Percentiles rank a stretch among this genome's conserved stretches.
phyloP scores from a whole-genome alignment of 192 early-diverging fungal species.

The Endogone sp. region DNA sequence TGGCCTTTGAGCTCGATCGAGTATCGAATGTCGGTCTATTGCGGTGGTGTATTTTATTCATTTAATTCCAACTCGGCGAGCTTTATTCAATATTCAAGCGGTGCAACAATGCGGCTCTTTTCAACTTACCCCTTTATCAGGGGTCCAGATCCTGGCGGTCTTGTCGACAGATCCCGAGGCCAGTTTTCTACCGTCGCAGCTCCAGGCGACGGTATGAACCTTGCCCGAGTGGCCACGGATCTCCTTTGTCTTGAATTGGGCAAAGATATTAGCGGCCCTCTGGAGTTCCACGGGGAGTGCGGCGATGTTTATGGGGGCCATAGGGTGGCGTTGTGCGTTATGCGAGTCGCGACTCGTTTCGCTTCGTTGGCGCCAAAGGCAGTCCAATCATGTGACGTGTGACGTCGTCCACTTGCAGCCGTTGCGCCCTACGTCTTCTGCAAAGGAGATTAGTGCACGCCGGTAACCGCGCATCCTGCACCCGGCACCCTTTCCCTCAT shows the following conservation, averaged over 20 bases:
- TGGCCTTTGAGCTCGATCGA: slow-evolving; percentile 70
- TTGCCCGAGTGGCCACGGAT: slow-evolving; percentile 50
- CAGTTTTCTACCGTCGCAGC: slow-evolving; percentile 57
- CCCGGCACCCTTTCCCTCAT: too few relatives aligned
- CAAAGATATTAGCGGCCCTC: slow-evolving; percentile 18
- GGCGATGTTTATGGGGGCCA: background rate
- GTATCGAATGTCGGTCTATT: slow-evolving; percentile 49
- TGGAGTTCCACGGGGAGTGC: background rate
- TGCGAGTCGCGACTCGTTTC: too few relatives aligned
- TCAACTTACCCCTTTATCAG: slow-evolving; percentile 54
- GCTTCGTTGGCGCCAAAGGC: too few relatives aligned
- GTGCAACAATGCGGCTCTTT: too few relatives aligned
- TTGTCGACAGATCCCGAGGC: slow-evolving; percentile 76
- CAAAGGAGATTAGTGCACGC: too few relatives aligned
- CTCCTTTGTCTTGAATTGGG: slow-evolving; percentile 38
- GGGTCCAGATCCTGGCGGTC: slow-evolving; percentile 66
- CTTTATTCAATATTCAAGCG: background rate
- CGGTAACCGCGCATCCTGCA: too few relatives aligned
- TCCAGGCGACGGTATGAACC: slow-evolving; percentile 76
- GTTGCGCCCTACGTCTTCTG: too few relatives aligned
- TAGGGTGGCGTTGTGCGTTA: too few relatives aligned
- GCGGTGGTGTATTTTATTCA: background rate
- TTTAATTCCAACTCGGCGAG: background rate
- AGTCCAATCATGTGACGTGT: too few relatives aligned
- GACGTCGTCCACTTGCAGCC: too few relatives aligned